These are phyloP conservation scores for Bifiguratus adelaidae DNA, from an alignment of 192 early-diverging fungal genomes.

Conservation along the genomic window DNA sequence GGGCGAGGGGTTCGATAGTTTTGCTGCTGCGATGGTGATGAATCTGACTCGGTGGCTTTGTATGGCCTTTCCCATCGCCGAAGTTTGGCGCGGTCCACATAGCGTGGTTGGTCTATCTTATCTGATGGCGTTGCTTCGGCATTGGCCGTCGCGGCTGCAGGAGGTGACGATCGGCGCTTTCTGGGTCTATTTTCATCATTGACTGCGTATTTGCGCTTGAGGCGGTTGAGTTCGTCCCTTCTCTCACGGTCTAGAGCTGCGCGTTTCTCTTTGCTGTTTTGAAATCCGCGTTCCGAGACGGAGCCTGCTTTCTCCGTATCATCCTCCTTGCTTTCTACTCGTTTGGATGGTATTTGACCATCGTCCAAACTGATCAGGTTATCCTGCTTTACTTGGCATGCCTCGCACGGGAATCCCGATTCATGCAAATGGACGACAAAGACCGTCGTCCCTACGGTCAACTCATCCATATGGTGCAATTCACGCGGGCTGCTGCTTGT, in stretches of 20 bases:
- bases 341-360: conserved; percentile 8
- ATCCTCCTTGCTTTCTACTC: background rate
- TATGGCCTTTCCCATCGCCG: background rate
- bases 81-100: background rate
- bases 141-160: background rate
- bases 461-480: conserved; percentile 41
- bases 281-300: background rate
- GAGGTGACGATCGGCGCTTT: background rate
- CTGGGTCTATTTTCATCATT: too few species aligned
- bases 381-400: conserved; percentile 37
- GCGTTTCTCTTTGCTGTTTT: background rate
- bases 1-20: background rate
- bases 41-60: background rate
- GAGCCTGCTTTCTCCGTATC: background rate
- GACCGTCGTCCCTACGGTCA: conserved; percentile 45
- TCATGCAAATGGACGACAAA: conserved; percentile 54
- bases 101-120: background rate
- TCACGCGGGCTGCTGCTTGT: conserved; percentile 41
- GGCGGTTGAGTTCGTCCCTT: conserved; percentile 13
- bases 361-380: conserved; percentile 38
- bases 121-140: background rate
- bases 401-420: conserved; percentile 38
- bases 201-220: conserved; percentile 10
- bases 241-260: conserved; percentile 15
- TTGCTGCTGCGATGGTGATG: background rate